A percentile compares a stretch with the other conserved stretches of the same genome.
Conservation (phyloP, 495 filamentous ascomycete species). For the Xylaria longipes region DNA sequence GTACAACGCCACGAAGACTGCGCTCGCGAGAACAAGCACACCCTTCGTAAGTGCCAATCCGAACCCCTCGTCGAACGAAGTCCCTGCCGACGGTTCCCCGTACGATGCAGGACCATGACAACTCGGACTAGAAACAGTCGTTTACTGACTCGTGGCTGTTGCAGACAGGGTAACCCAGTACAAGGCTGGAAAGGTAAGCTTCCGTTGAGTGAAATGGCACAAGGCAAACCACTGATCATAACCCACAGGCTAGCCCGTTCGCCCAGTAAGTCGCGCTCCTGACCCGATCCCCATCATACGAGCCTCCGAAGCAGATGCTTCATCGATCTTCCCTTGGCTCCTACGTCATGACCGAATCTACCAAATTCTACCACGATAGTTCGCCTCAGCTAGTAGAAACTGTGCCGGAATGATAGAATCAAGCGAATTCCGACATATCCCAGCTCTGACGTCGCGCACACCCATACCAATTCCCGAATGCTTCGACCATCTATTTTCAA, state of each 20-base stretch:
- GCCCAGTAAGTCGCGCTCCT: constrained; percentile 26
- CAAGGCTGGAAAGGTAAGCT: constrained; percentile 83
- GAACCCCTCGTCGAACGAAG: not conserved
- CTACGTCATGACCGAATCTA: not conserved
- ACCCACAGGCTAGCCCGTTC: constrained; percentile 25
- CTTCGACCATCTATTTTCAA: constrained; percentile 64
- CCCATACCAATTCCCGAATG: not conserved
- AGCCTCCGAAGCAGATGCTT: not conserved
- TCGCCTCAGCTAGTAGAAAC: not conserved
- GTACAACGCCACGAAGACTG: constrained; percentile 18
- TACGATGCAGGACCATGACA: not conserved
- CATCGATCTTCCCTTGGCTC: not conserved
- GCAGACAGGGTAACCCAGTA: constrained; percentile 91
- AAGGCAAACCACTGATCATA: constrained; percentile 10
- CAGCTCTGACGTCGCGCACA: not conserved
- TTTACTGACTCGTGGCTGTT: constrained; percentile 13
- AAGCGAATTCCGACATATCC: not conserved
- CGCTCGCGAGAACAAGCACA: constrained; percentile 54
- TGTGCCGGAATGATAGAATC: not conserved
- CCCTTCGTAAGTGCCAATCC: constrained; percentile 56
- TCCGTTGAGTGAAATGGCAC: not conserved
- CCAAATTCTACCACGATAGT: not conserved
- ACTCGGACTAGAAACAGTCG: not conserved
- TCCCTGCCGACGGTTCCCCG: not conserved
- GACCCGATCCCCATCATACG: not conserved